Evolutionary conservation across 441 rosid species (phyloP).

Genomic region (Adansonia gregorii): DNA sequence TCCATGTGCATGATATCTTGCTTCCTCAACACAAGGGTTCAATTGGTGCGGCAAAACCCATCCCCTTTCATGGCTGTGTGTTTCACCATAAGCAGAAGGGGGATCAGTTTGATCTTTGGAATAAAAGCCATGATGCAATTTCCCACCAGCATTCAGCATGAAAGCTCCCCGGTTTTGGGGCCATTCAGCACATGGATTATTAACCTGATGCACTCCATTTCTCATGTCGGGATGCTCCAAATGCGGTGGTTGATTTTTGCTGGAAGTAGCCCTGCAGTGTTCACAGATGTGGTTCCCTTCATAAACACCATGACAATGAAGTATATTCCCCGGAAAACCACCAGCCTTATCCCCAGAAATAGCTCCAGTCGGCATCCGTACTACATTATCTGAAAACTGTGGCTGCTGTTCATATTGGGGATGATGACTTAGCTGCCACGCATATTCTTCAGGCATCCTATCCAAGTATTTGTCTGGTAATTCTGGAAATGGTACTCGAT

Average conservation of each 20-base stretch:
- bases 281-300: conserved; percentile 69
- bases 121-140: conserved; percentile 54
- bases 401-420: conserved; percentile 61
- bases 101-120: conserved; percentile 59
- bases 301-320: conserved; percentile 58
- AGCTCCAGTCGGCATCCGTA: conserved; percentile 79
- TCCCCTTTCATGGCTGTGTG: conserved; percentile 74
- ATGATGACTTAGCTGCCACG: conserved; percentile 59
- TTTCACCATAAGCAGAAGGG: conserved; percentile 50
- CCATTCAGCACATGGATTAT: conserved; percentile 60
- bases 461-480: conserved; percentile 61
- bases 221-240: conserved; percentile 69
- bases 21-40: conserved; percentile 65
- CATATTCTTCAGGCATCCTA: conserved; percentile 73
- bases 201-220: conserved; percentile 53
- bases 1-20: conserved; percentile 57
- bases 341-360: conserved; percentile 67
- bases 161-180: conserved; percentile 59
- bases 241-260: conserved; percentile 60
- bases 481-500: conserved; percentile 70
- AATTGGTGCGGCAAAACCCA: conserved; percentile 73
- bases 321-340: conserved; percentile 77
- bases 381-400: conserved; percentile 65
- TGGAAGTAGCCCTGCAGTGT: conserved; percentile 58
- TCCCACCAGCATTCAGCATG: conserved; percentile 60